Base-by-base conservation (phyloP, 768 basidiomycete species). In the Hirschioporus abietinus region DNA sequence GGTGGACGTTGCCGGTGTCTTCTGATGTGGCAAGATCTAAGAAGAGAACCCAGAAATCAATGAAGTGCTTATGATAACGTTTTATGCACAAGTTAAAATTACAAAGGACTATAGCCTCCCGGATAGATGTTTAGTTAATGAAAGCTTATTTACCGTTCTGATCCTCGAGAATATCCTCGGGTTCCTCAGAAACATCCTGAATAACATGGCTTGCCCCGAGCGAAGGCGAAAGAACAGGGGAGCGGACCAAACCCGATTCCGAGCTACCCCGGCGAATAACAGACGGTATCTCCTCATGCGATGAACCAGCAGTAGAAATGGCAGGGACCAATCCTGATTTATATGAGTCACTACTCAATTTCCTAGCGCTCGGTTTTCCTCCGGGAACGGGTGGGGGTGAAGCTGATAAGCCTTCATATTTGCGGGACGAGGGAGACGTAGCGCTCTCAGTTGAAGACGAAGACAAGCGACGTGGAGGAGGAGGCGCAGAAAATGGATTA, bases 401-500 rank as follows among this genome's bases (percentile, higher is more conserved):
- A 52, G 42, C 15, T 15, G 42, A 10, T 6, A 52, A 15, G 3
- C 42, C 42, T 5, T 52, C 42, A 20, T 1, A 15, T 52, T 52
- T 52, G 12, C 42, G 42, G 12, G 42, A 52, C 20, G 20, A 52
- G 12, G 42, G 42, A 52, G 42, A 52, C 1, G 12, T 52, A 15
- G 42, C 42, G 20, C 1, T 52, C 4, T 52, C 20, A 52, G 42
- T 52, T 3, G 42, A 52, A 52, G 42, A 52, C 6, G 42, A 52
- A 52, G 42, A 52, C 42, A 52, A 52, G 42, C 42, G 42, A 15
- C 42, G 42, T 15, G 42, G 42, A 1, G 42, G 42, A 20, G 42
- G 42, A 30, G 72, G 79, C 17, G 78, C 75, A 8, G 79, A 76
- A 64, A 88, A 81, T 1, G 88, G 85, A 70, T 88, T 80, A 78